Percentiles rank a stretch among this genome's conserved stretches.
Evolutionary conservation across 2,329 filamentous ascomycete genomes (phyloP).

Genomic region (Stachybotrys elegans): DNA sequence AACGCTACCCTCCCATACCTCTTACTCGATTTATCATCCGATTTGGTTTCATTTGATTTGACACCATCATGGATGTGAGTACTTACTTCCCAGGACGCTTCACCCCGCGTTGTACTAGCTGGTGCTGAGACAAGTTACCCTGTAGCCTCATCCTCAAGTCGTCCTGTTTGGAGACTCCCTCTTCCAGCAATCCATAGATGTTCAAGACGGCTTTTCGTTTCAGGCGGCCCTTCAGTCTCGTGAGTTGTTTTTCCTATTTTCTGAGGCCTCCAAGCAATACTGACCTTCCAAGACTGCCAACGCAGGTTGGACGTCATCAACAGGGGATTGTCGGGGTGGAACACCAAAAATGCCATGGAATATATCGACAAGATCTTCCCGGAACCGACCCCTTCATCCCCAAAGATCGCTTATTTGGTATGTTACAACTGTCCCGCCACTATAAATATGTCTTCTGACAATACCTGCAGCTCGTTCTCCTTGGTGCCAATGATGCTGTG

Average conservation of each 20-base stretch:
- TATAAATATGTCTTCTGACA: conserved; percentile 3
- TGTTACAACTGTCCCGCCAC: conserved; percentile 20
- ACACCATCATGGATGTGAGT: too few species aligned
- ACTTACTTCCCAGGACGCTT: too few species aligned
- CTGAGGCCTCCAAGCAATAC: neutral
- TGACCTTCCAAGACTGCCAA: conserved; percentile 54
- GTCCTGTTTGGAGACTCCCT: conserved; percentile 90
- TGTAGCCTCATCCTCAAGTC: conserved; percentile 51
- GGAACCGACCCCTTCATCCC: conserved; percentile 48
- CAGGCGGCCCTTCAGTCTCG: conserved; percentile 65
- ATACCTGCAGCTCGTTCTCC: conserved; percentile 60
- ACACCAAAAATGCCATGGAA: conserved; percentile 66
- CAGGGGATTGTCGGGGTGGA: conserved; percentile 83
- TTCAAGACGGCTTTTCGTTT: conserved; percentile 67
- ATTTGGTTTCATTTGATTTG: too few species aligned
- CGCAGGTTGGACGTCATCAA: conserved; percentile 83
- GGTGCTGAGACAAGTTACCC: too few species aligned
- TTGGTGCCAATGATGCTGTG: conserved; percentile 88
- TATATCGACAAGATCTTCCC: conserved; percentile 69
- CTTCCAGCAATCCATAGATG: conserved; percentile 61
- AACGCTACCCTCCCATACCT: too few species aligned
- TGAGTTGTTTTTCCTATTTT: conserved; percentile 31
- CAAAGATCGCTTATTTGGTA: conserved; percentile 64
- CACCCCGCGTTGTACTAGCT: too few species aligned
- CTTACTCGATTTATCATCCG: too few species aligned